Conservation (phyloP, 352 stramenopile genomes). For the Globisporangium lucens region DNA sequence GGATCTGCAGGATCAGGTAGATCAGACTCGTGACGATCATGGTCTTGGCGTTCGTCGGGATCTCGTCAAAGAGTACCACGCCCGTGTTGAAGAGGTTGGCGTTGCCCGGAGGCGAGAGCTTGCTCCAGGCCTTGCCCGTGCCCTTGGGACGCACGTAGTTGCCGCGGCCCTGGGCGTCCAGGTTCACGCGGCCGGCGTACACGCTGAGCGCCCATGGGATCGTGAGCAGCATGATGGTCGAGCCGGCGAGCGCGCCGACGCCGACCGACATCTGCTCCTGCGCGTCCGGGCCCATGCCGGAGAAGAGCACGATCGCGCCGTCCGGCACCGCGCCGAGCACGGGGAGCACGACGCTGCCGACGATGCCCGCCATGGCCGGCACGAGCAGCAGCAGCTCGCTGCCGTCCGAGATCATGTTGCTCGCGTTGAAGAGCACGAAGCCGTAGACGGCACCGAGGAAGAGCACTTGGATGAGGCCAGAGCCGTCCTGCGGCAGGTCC, state of each 20-base stretch:
- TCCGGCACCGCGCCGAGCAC: conserved; percentile 97
- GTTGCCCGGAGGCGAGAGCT: conserved; percentile 81
- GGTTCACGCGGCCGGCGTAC: conserved; percentile 93
- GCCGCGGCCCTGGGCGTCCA: conserved; percentile 83
- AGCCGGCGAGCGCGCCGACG: conserved; percentile 97
- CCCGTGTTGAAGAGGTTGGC: conserved; percentile 60
- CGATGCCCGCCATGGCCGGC: conserved; percentile 92
- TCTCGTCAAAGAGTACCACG: conserved; percentile 83
- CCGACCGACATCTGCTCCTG: conserved; percentile 95
- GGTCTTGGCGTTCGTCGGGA: conserved; percentile 86
- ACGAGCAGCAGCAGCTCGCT: conserved; percentile 97
- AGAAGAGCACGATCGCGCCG: conserved; percentile 97
- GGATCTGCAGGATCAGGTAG: conserved; percentile 95
- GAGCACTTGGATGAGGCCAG: conserved; percentile 87
- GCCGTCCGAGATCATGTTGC: conserved; percentile 98
- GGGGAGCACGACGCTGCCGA: conserved; percentile 96
- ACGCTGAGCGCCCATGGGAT: conserved; percentile 95
- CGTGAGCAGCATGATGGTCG: conserved; percentile 99
- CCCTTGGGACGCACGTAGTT: conserved; percentile 84
- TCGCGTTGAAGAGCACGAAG: conserved; percentile 96
- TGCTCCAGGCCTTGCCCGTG: conserved; percentile 66
- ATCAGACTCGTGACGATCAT: conserved; percentile 93
- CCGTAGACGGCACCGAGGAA: conserved; percentile 96
- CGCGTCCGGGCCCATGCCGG: conserved; percentile 90
- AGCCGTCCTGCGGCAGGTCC: conserved; percentile 69